Conservation (phyloP, 2,329 filamentous ascomycete species). For the Pseudocercospora fuligena region DNA sequence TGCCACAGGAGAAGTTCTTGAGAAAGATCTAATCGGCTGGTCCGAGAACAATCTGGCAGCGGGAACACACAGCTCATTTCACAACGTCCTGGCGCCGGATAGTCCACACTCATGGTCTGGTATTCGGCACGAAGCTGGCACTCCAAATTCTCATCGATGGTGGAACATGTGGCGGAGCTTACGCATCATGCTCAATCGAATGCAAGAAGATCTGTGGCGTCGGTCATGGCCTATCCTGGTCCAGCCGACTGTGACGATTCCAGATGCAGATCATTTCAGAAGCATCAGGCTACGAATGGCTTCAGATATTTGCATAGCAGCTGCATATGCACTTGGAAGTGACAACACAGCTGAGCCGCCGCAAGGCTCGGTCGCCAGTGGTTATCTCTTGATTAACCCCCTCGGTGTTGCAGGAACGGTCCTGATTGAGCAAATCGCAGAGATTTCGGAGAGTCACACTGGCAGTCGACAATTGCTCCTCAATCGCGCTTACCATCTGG, state of each 20-base stretch:
- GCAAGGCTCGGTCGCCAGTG: constrained; percentile 15
- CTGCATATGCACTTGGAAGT: constrained; percentile 19
- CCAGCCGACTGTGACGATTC: neutral
- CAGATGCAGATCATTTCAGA: constrained; percentile 19
- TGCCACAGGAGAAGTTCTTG: constrained; percentile 13
- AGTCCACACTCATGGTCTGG: constrained; percentile 20
- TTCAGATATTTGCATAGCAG: constrained; percentile 25
- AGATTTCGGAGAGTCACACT: constrained; percentile 16
- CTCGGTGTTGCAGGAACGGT: constrained; percentile 24
- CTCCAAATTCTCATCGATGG: constrained; percentile 12
- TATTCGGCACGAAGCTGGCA: constrained; percentile 20
- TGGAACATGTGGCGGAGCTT: constrained; percentile 28
- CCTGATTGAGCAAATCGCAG: constrained; percentile 22
- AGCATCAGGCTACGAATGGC: constrained; percentile 18
- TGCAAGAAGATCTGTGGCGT: constrained; percentile 26
- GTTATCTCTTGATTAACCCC: constrained; percentile 16
- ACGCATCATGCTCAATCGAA: constrained; percentile 23
- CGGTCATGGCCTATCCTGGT: constrained; percentile 24
- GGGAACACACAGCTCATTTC: constrained; percentile 19
- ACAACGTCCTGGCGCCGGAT: constrained; percentile 12
- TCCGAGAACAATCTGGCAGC: constrained; percentile 12
- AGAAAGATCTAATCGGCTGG: constrained; percentile 25
- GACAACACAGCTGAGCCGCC: constrained; percentile 11
- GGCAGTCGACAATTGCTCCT: constrained; percentile 21
- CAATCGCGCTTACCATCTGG: constrained; percentile 18